phyloP scores from a whole-genome alignment of 768 basidiomycete genomes.

The Lyophyllum semitale region DNA sequence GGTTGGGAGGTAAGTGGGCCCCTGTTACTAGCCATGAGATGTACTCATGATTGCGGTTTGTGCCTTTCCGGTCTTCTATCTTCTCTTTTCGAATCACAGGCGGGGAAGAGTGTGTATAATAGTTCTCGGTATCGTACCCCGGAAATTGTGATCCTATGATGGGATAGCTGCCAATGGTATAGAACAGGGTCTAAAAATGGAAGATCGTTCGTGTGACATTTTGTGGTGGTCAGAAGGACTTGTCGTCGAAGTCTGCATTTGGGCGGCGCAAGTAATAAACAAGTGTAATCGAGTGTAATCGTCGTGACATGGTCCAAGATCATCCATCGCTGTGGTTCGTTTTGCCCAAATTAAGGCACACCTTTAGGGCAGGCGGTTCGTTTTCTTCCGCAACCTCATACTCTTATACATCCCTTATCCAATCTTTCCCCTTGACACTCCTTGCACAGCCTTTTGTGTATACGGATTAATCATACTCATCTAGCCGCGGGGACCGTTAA shows the following conservation, averaged over 20 bases:
- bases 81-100: conserved; percentile 43
- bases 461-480: neutral
- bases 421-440: conserved; percentile 5
- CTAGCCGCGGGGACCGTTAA: neutral
- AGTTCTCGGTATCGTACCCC: conserved; percentile 66
- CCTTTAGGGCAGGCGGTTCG: conserved; percentile 2
- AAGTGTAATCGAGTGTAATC: neutral
- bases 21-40: conserved; percentile 18
- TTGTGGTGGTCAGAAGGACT: neutral
- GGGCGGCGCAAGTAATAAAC: conserved; percentile 4
- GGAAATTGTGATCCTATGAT: conserved; percentile 39
- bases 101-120: conserved; percentile 86
- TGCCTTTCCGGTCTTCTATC: conserved; percentile 24
- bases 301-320: too few relatives aligned
- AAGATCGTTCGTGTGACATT: neutral
- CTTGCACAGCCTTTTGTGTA: neutral
- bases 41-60: conserved; percentile 21
- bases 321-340: conserved; percentile 6
- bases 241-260: neutral
- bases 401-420: neutral
- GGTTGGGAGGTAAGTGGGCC: conserved; percentile 85
- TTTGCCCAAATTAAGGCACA: conserved; percentile 1
- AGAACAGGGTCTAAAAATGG: conserved; percentile 4
- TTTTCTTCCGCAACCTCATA: neutral
- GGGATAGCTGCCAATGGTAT: conserved; percentile 4